Conservation (phyloP, 371 early-diverging fungal species). For the Mucor piriformis region DNA sequence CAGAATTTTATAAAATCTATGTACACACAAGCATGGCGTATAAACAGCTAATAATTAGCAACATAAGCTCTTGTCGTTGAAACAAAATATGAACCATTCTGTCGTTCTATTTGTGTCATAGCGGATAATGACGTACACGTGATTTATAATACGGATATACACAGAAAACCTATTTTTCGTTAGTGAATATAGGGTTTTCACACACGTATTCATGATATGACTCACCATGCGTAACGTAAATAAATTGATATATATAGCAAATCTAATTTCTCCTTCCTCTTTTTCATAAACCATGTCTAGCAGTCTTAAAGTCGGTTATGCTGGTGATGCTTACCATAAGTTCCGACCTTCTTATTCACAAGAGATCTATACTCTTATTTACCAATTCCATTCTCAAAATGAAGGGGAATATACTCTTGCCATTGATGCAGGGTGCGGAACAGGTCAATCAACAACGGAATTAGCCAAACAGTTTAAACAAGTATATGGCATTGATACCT, state of each 20-base stretch:
- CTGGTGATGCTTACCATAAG: conserved; percentile 17
- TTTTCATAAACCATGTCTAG: not conserved
- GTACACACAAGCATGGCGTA: too few species aligned
- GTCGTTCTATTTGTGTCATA: too few species aligned
- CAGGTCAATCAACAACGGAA: conserved; percentile 55
- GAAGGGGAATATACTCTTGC: conserved; percentile 30
- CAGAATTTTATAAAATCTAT: too few species aligned
- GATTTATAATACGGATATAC: too few species aligned
- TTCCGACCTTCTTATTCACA: conserved; percentile 52
- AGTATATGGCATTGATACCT: conserved; percentile 58
- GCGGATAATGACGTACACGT: too few species aligned
- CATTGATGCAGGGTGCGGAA: conserved; percentile 59
- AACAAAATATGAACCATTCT: too few species aligned
- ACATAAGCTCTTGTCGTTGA: too few species aligned
- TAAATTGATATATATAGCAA: not conserved
- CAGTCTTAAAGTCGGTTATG: conserved; percentile 14
- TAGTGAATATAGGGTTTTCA: not conserved
- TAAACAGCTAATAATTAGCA: too few species aligned
- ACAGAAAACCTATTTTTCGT: too few species aligned
- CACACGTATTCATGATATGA: too few species aligned
- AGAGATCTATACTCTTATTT: conserved; percentile 31
- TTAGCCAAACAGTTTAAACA: conserved; percentile 48
- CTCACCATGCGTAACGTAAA: too few species aligned
- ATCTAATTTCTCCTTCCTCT: not conserved
- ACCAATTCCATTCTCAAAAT: conserved; percentile 42